Conservation (phyloP, 1,284 basidiomycete genomes). For the Ustilago hordei region DNA sequence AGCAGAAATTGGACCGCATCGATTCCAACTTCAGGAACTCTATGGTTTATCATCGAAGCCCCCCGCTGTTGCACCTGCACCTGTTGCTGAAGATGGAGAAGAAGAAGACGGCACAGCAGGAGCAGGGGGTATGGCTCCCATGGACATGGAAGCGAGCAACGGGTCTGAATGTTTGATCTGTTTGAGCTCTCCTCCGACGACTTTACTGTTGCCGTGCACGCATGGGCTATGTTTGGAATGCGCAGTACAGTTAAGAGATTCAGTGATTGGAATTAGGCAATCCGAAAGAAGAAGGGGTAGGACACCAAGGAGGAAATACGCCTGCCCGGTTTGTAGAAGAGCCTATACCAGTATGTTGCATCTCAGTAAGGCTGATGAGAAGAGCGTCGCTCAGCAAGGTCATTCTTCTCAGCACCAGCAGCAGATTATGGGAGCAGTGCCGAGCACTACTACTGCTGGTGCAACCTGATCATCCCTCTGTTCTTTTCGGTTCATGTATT, state of each 20-base stretch:
- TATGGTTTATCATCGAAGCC: conserved; percentile 62
- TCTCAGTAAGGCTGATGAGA: conserved; percentile 59
- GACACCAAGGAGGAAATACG: conserved; percentile 61
- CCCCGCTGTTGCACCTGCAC: conserved; percentile 38
- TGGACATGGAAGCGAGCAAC: conserved; percentile 47
- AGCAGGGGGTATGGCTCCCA: conserved; percentile 3
- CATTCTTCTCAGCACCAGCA: neutral
- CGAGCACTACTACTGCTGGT: neutral
- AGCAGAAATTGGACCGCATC: conserved; percentile 64
- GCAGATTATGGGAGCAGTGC: neutral
- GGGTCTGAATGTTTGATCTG: conserved; percentile 67
- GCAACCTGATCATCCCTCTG: too few species aligned
- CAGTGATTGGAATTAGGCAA: conserved; percentile 58
- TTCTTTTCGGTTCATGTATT: too few species aligned
- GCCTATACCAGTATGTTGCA: conserved; percentile 61
- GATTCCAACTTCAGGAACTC: conserved; percentile 67
- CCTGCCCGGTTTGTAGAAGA: conserved; percentile 66
- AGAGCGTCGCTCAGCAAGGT: conserved; percentile 46
- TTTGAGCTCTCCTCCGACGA: conserved; percentile 61
- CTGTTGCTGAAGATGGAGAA: conserved; percentile 24
- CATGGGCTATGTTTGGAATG: conserved; percentile 68
- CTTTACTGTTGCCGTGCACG: conserved; percentile 67
- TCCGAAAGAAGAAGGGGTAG: conserved; percentile 61
- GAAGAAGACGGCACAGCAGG: conserved; percentile 15
- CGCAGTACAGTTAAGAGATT: conserved; percentile 64